phyloP scores from a whole-genome alignment of 2,329 filamentous ascomycete genomes.

The Aspergillus novoparasiticus region DNA sequence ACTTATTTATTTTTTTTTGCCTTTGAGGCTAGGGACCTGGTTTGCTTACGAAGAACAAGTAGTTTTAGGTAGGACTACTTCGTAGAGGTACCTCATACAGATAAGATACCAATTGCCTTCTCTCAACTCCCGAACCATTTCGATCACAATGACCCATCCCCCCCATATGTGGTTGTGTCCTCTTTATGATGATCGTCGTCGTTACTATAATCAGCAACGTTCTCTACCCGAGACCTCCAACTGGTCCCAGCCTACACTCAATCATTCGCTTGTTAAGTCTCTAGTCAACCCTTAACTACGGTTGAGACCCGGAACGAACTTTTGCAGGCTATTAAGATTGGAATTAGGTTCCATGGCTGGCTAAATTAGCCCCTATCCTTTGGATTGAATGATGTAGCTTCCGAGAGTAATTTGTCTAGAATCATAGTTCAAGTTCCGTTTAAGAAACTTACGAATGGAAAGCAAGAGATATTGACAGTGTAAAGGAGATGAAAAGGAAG shows the following conservation, averaged over 20 bases:
- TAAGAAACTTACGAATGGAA: not conserved
- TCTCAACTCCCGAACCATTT: not conserved
- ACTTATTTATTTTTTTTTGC: not conserved
- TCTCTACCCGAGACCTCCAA: not conserved
- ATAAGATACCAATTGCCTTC: not conserved
- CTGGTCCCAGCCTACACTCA: not conserved
- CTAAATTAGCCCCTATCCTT: not conserved
- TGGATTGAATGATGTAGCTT: not conserved
- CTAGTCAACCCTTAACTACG: not conserved
- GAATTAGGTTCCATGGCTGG: not conserved
- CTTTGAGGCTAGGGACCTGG: not conserved
- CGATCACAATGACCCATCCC: not conserved
- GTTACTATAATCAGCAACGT: not conserved
- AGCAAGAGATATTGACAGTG: not conserved
- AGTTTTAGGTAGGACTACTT: not conserved
- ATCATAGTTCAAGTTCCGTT: not conserved
- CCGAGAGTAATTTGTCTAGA: not conserved
- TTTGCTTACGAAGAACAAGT: not conserved
- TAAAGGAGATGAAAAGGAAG: not conserved
- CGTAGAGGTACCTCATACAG: not conserved
- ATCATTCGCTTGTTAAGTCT: not conserved
- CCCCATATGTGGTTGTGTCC: not conserved
- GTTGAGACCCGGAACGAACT: conserved; percentile 5
- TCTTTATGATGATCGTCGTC: not conserved
- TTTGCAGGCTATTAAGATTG: not conserved